phyloP scores from a whole-genome alignment of 108 stramenopile species.

The Cafeteria roenbergensis region DNA sequence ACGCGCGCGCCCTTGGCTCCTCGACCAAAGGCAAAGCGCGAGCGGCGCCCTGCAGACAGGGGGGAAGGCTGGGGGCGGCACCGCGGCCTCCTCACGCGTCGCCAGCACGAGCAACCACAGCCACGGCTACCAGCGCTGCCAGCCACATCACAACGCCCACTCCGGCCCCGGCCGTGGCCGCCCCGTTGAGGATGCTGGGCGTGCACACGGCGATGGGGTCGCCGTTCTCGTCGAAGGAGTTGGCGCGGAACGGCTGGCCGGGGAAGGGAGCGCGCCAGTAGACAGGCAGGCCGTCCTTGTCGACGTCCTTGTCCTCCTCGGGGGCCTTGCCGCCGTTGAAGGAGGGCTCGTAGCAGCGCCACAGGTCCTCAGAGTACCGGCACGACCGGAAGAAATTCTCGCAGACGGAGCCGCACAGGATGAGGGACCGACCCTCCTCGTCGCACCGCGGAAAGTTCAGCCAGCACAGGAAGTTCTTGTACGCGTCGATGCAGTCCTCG shows the following conservation, averaged over 20 bases:
- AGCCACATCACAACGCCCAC: background rate
- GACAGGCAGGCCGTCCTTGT: conserved; percentile 13
- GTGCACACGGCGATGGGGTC: conserved; percentile 20
- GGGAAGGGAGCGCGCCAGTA: conserved; percentile 44
- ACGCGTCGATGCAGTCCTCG: conserved; percentile 35
- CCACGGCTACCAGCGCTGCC: background rate
- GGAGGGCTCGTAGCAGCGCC: conserved; percentile 33
- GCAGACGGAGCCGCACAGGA: conserved; percentile 40
- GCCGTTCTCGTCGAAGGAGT: conserved; percentile 9
- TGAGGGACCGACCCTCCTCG: conserved; percentile 17
- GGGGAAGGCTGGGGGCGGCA: too few species aligned
- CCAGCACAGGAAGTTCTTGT: conserved; percentile 38
- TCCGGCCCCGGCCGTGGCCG: too few species aligned
- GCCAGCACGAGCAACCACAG: too few species aligned
- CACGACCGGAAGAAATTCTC: conserved; percentile 39
- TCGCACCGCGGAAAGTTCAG: conserved; percentile 47
- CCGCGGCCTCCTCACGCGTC: too few species aligned
- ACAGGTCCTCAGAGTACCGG: conserved; percentile 31
- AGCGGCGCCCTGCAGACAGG: too few species aligned
- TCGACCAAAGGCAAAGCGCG: too few species aligned
- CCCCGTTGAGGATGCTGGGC: conserved; percentile 12
- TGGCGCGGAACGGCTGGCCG: conserved; percentile 30
- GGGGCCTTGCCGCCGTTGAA: conserved; percentile 40
- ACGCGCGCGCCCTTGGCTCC: too few species aligned
- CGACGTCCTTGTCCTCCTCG: conserved; percentile 21